phyloP scores from a whole-genome alignment of 257 asterid genomes.

The Vinca minor region DNA sequence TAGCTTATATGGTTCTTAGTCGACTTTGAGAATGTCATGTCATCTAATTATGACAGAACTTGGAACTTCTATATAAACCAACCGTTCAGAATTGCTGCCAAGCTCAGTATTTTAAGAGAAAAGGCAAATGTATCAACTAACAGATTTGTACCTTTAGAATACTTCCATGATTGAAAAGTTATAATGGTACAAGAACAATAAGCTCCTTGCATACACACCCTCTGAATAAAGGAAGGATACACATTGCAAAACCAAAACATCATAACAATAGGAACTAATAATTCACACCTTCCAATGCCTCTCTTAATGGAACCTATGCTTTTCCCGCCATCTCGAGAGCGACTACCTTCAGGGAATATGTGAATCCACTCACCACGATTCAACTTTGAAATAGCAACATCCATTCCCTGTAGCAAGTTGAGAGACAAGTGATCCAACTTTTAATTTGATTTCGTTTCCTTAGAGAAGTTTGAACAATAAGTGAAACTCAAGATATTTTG shows the following conservation, averaged over 20 bases:
- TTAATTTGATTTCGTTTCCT: neutral
- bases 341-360: conserved; percentile 94
- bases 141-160: neutral
- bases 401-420: conserved; percentile 62
- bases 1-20: neutral
- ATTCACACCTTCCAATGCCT: conserved; percentile 68
- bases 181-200: neutral
- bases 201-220: neutral
- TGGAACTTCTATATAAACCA: neutral
- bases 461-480: neutral
- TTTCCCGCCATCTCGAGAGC: conserved; percentile 88
- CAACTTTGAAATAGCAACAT: conserved; percentile 77
- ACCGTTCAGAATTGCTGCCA: neutral
- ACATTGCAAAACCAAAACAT: neutral
- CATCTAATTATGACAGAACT: neutral
- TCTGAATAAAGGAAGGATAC: neutral
- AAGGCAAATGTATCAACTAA: neutral
- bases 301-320: conserved; percentile 67
- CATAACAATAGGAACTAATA: neutral
- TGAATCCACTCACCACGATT: conserved; percentile 93
- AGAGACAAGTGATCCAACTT: neutral
- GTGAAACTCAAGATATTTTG: neutral
- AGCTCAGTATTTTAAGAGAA: too few species aligned
- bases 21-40: neutral
- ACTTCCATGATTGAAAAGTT: neutral